A percentile compares a stretch with the other conserved stretches of the same genome.
These are phyloP conservation scores for Poa annua DNA, from an alignment of 176 grass and related monocot species.

Conservation along the genomic window DNA sequence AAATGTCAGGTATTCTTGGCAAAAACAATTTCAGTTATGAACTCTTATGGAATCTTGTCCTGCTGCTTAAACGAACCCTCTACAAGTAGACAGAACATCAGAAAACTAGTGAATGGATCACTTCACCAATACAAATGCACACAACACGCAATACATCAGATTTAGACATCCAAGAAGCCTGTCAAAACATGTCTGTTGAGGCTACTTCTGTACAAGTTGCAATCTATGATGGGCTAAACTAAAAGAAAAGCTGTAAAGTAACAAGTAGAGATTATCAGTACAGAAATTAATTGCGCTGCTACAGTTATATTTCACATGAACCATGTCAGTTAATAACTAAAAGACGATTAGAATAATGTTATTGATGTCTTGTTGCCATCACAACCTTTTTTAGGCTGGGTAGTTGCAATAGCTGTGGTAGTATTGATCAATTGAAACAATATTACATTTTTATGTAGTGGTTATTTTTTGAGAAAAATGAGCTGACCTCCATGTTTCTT, in stretches of 20 bases:
- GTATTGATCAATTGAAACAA: not conserved
- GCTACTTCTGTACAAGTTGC: not conserved
- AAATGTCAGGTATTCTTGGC: not conserved
- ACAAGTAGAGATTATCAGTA: not conserved
- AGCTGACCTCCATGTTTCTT: slow-evolving; percentile 14
- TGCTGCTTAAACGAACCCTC: not conserved
- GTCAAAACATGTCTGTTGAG: not conserved
- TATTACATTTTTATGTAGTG: not conserved
- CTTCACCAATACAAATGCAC: not conserved
- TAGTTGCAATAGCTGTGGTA: not conserved
- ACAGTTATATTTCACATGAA: not conserved
- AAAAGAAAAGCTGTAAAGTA: not conserved
- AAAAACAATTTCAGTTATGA: not conserved
- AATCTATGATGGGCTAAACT: not conserved
- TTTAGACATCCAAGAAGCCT: not conserved
- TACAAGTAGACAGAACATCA: slow-evolving; percentile 1
- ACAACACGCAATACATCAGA: not conserved
- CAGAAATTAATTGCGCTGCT: not conserved
- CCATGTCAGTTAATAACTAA: not conserved
- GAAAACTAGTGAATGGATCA: not conserved
- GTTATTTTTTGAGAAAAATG: not conserved
- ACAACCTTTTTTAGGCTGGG: not conserved
- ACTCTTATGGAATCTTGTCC: not conserved
- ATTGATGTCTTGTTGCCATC: not conserved
- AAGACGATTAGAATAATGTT: not conserved